Base-by-base conservation (phyloP, 2,329 filamentous ascomycete species). In the Dendryphion nanum region DNA sequence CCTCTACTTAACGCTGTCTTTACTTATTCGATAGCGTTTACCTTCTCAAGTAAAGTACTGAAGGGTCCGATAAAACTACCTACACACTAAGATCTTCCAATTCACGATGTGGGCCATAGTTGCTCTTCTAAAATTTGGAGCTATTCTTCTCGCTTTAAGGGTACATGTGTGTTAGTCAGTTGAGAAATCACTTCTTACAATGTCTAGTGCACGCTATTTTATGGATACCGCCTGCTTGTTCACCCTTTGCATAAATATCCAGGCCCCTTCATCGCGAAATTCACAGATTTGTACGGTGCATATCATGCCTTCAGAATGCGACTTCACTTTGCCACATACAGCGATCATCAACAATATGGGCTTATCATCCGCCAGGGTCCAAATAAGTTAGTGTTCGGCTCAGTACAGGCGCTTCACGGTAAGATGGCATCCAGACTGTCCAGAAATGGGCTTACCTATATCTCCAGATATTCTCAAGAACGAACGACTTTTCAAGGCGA, bases 381-480 rank as follows among this genome's bases (percentile, higher is more conserved):
- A 35, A 86, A 87, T 64, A 81, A 78, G 47, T 66, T 93, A 23
- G 85, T 82, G 0, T 79, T 91, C 68, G 89, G 90, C 71, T 81
- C 79, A 39, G 77, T 75, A 43, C 72, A 39, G 40, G 64, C 62
- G 2, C 44, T 71, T n/a, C 63, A 66, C 32, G 66, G 67, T 32
- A 71, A 18, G 6, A 35, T 10, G 14, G 17, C 70, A 42, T 70
- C n/a, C 19, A 16, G 15, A 10, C n/a, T 4, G 29, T 12, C 15
- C 15, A 20, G 4, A 21, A 7, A 8, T 23, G 12, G 36, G 20
- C 3, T 28, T 4, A 17, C 34, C 10, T 7, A 29, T 17, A 5
- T 19, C 26, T 10, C 23, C 20, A 49, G 41, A 44, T 12, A 42
- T 49, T 17, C 43, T 44, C n/a, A 38, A 43, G 29, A 47, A 42